These are phyloP conservation scores for Leccinum subrobustum DNA, from an alignment of 1,284 basidiomycete genomes.

Conservation along the genomic window DNA sequence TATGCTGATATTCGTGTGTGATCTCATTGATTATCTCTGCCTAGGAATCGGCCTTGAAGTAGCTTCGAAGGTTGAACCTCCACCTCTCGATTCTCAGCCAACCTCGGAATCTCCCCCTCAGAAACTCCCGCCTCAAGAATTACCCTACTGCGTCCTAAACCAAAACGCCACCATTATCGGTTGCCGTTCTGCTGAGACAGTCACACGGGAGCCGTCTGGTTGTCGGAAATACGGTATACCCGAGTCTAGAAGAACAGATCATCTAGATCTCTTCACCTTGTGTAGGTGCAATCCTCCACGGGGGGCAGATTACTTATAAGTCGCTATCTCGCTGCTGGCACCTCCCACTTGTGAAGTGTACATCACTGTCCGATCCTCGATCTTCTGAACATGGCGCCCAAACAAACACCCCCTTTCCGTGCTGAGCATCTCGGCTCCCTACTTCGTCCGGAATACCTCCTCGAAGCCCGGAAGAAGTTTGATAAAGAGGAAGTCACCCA, in stretches of 20 bases:
- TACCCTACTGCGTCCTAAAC: neutral
- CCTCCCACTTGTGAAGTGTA: fast-evolving
- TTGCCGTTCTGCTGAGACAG: neutral
- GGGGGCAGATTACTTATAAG: neutral
- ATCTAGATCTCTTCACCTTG: neutral
- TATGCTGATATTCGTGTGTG: no score
- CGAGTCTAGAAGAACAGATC: neutral
- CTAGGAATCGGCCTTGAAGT: neutral
- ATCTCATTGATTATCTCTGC: neutral
- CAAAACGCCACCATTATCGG: neutral
- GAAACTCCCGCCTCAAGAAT: neutral
- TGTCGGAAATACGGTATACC: neutral
- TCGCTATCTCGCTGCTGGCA: neutral
- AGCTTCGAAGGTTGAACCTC: no score
- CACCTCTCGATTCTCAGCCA: neutral
- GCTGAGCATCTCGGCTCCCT: constrained; percentile 62
- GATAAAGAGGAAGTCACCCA: constrained; percentile 42
- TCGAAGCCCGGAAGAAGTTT: constrained; percentile 44
- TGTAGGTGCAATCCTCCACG: neutral
- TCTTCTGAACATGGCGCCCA: constrained; percentile 15
- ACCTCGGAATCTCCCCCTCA: neutral
- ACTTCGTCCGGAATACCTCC: constrained; percentile 55
- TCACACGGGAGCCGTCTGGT: no score
- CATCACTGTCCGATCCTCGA: neutral
- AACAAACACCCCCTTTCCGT: constrained; percentile 43